Percentiles rank a stretch among this genome's conserved stretches.
Conservation (phyloP, 2,329 filamentous ascomycete genomes). For the Apiospora hydei region DNA sequence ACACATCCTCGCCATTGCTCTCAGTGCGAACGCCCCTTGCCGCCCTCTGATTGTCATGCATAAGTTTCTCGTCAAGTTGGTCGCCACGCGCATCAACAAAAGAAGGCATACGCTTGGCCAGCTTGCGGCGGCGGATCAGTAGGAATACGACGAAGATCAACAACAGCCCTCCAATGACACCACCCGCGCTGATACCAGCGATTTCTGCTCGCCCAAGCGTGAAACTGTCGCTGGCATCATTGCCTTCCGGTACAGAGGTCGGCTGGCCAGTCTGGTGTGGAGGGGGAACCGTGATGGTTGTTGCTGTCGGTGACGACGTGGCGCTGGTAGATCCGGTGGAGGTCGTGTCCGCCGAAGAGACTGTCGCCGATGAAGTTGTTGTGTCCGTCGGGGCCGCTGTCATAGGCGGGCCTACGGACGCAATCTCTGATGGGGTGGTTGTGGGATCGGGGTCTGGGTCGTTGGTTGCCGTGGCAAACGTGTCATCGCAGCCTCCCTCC, state of each 20-base stretch:
- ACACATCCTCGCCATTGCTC: slow-evolving; percentile 43
- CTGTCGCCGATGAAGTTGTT: background rate
- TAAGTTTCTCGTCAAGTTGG: slow-evolving; percentile 28
- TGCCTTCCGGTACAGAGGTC: background rate
- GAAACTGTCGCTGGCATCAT: background rate
- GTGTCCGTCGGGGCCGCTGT: background rate
- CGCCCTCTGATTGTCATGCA: slow-evolving; percentile 25
- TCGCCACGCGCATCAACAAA: slow-evolving; percentile 28
- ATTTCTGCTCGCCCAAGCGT: slow-evolving; percentile 26
- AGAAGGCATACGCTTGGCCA: slow-evolving; percentile 27
- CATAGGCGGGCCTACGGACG: background rate
- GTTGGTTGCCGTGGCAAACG: background rate
- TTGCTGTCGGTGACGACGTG: background rate
- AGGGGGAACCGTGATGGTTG: background rate
- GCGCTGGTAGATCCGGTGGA: background rate
- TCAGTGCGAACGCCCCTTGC: slow-evolving; percentile 24
- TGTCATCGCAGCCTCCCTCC: background rate
- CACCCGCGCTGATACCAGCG: slow-evolving; percentile 33
- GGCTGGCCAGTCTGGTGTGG: background rate
- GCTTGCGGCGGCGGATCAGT: slow-evolving; percentile 34
- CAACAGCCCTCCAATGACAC: slow-evolving; percentile 29
- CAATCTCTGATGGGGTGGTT: background rate
- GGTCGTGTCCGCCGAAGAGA: background rate
- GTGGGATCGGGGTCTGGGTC: background rate
- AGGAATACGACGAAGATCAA: slow-evolving; percentile 33